phyloP scores from a whole-genome alignment of 768 basidiomycete species.

The Boletus vinaceobasis region DNA sequence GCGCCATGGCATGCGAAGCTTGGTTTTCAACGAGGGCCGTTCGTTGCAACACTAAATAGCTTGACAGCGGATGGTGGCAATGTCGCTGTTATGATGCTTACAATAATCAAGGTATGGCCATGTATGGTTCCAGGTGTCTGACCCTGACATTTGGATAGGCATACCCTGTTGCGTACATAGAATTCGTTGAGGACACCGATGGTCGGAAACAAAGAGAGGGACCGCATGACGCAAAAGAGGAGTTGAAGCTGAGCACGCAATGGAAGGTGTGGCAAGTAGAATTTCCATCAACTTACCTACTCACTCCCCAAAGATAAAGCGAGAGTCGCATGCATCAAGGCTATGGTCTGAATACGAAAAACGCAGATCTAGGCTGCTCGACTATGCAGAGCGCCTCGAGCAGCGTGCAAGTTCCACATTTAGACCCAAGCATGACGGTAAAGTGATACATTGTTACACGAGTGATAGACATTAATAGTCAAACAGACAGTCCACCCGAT shows the following conservation, averaged over 20 bases:
- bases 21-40: constrained; percentile 67
- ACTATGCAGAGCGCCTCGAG: constrained; percentile 66
- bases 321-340: constrained; percentile 56
- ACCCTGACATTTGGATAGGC: constrained; percentile 36
- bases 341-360: constrained; percentile 57
- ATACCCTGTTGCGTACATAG: constrained; percentile 78
- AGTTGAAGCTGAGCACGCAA: constrained; percentile 50
- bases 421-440: constrained; percentile 41
- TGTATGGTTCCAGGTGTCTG: background rate
- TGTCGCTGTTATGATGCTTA: constrained; percentile 70
- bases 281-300: background rate
- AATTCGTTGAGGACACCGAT: constrained; percentile 50
- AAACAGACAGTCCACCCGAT: constrained; percentile 36
- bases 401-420: constrained; percentile 50
- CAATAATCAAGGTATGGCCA: constrained; percentile 56
- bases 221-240: constrained; percentile 69
- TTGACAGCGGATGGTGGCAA: constrained; percentile 79
- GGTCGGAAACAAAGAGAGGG: constrained; percentile 53
- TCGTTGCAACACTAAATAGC: constrained; percentile 73
- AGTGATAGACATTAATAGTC: background rate
- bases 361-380: constrained; percentile 48
- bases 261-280: constrained; percentile 61
- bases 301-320: constrained; percentile 43
- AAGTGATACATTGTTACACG: background rate
- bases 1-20: constrained; percentile 87